Percentiles rank a stretch among this genome's conserved stretches.
Evolutionary conservation across 495 filamentous ascomycete genomes (phyloP).

Genomic region (Rusavskia elegans): DNA sequence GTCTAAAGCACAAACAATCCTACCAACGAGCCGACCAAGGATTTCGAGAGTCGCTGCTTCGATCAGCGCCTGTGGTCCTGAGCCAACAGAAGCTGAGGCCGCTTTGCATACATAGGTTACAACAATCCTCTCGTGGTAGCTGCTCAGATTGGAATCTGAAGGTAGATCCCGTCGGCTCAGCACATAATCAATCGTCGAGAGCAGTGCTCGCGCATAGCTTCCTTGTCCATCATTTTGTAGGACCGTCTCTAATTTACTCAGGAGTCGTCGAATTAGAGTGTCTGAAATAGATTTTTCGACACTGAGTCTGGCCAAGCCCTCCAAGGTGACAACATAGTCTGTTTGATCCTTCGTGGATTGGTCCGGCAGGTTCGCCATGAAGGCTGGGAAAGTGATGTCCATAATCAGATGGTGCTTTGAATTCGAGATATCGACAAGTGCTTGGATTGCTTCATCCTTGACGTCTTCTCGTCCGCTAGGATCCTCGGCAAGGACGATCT

Average conservation of each 20-base stretch:
- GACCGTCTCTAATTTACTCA: constrained; percentile 46
- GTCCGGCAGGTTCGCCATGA: constrained; percentile 55
- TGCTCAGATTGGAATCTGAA: constrained; percentile 30
- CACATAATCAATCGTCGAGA: constrained; percentile 50
- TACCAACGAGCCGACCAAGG: constrained; percentile 45
- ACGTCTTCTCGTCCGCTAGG: constrained; percentile 39
- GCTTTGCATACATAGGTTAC: constrained; percentile 31
- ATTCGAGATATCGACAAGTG: constrained; percentile 47
- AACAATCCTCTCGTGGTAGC: constrained; percentile 47
- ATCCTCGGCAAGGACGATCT: constrained; percentile 45
- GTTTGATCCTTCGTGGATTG: constrained; percentile 21
- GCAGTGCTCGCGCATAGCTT: constrained; percentile 40
- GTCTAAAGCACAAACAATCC: constrained; percentile 40
- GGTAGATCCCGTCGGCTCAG: constrained; percentile 38
- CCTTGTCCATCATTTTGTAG: constrained; percentile 37
- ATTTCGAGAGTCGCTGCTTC: constrained; percentile 42
- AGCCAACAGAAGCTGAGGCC: constrained; percentile 24
- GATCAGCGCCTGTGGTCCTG: constrained; percentile 25
- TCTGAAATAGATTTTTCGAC: constrained; percentile 50
- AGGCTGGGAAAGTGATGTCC: constrained; percentile 56
- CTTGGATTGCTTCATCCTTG: constrained; percentile 46
- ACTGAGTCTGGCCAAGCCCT: constrained; percentile 52
- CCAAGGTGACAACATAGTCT: constrained; percentile 42
- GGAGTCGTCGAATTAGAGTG: constrained; percentile 47
- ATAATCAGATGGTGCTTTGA: constrained; percentile 51